Evolutionary conservation across 2,329 filamentous ascomycete species (phyloP).

Genomic region (Hymenoscyphus repandus): DNA sequence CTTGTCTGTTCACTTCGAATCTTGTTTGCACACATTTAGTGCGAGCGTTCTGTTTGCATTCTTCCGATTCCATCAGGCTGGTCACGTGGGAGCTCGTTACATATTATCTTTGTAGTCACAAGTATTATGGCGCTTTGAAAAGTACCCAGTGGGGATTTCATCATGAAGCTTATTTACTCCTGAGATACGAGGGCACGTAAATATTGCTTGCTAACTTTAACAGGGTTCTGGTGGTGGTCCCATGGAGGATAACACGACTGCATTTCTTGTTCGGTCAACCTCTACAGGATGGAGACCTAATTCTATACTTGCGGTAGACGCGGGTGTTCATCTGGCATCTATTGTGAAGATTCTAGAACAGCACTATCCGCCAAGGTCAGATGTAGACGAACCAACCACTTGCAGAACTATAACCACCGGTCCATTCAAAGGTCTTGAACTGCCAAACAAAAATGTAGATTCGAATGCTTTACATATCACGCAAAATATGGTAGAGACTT

Average conservation of each 20-base stretch:
- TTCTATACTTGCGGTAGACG: constrained; percentile 88
- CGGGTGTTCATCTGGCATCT: constrained; percentile 80
- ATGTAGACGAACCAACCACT: constrained; percentile 35
- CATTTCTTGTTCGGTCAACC: constrained; percentile 79
- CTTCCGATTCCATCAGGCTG: too few species aligned
- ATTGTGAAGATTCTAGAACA: constrained; percentile 68
- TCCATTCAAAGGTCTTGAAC: constrained; percentile 72
- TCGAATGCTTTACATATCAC: constrained; percentile 81
- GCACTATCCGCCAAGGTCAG: constrained; percentile 30
- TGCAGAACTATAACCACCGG: constrained; percentile 54
- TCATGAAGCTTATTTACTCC: background rate
- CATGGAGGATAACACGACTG: constrained; percentile 82
- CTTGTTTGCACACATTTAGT: too few species aligned
- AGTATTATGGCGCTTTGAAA: background rate
- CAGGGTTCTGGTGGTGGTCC: constrained; percentile 89
- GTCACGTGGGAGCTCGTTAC: too few species aligned
- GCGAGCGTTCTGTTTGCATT: too few species aligned
- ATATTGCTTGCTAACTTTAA: constrained; percentile 24
- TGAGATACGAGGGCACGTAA: constrained; percentile 8
- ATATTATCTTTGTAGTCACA: too few species aligned
- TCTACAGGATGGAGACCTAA: constrained; percentile 74
- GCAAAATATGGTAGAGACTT: constrained; percentile 74
- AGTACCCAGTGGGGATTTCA: background rate
- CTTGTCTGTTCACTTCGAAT: too few species aligned
- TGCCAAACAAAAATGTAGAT: constrained; percentile 60